phyloP scores from a whole-genome alignment of 768 basidiomycete genomes.

The Chalciporus piperatus region DNA sequence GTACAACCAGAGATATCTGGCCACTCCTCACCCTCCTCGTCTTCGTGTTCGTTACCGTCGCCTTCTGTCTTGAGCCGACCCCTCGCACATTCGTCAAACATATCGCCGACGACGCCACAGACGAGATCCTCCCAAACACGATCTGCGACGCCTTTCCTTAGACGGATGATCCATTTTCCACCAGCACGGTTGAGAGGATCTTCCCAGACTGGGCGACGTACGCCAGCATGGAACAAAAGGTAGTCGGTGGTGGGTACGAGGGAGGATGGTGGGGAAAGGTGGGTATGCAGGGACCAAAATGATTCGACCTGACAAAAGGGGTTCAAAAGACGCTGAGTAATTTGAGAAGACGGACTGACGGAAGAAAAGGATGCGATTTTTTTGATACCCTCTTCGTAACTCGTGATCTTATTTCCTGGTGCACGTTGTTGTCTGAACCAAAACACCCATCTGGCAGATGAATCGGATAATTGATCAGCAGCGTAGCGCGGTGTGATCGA shows the following conservation, averaged over 20 bases:
- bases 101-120: conserved; percentile 84
- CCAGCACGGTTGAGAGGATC: conserved; percentile 85
- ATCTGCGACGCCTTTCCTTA: conserved; percentile 88
- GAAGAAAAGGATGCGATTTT: conserved; percentile 88
- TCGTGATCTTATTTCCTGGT: conserved; percentile 85
- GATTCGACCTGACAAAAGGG: conserved; percentile 70
- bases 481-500: conserved; percentile 13
- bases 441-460: conserved; percentile 69
- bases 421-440: conserved; percentile 91
- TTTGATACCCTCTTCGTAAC: conserved; percentile 94
- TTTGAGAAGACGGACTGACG: conserved; percentile 43
- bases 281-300: conserved; percentile 93
- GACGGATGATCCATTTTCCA: conserved; percentile 93
- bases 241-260: conserved; percentile 91
- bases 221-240: conserved; percentile 81
- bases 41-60: conserved; percentile 37
- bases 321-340: conserved; percentile 1
- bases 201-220: conserved; percentile 94
- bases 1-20: conserved; percentile 94
- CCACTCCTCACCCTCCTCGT: conserved; percentile 45
- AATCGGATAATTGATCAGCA: conserved; percentile 20
- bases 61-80: conserved; percentile 27
- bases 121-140: conserved; percentile 90
- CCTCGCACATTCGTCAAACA: conserved; percentile 67
- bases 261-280: conserved; percentile 80